These are phyloP conservation scores for Danielozyma ontarioensis DNA, from an alignment of 805 yeast species.

Conservation along the genomic window DNA sequence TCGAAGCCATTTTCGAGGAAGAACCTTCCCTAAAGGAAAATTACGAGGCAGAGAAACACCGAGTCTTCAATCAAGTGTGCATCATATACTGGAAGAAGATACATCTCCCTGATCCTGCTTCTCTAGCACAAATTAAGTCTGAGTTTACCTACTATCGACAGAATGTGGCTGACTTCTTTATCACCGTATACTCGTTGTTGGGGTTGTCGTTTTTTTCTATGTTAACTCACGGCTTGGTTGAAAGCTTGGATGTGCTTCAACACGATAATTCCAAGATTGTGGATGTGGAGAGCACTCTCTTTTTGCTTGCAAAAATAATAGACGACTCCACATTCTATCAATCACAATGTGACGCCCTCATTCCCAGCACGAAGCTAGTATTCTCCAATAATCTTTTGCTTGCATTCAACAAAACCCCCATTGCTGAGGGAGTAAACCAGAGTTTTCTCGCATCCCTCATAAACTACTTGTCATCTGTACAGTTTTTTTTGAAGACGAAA, in stretches of 20 bases:
- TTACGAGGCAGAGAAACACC: constrained; percentile 25
- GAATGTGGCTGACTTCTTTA: constrained; percentile 75
- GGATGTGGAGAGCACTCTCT: constrained; percentile 60
- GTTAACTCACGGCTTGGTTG: constrained; percentile 32
- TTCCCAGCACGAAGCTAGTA: constrained; percentile 20
- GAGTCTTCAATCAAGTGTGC: constrained; percentile 48
- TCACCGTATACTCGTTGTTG: constrained; percentile 61
- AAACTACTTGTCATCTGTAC: constrained; percentile 53
- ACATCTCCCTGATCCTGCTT: constrained; percentile 36
- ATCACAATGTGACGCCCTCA: constrained; percentile 17
- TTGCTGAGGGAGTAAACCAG: constrained; percentile 3
- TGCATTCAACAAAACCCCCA: constrained; percentile 8
- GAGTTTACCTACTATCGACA: constrained; percentile 68
- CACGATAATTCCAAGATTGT: constrained; percentile 11
- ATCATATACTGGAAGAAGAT: constrained; percentile 66
- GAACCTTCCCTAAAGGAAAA: constrained; percentile 10
- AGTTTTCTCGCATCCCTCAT: constrained; percentile 41
- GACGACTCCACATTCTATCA: constrained; percentile 44
- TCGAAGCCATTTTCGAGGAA: constrained; percentile 8
- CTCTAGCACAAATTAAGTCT: constrained; percentile 27
- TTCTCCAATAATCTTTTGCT: constrained; percentile 19
- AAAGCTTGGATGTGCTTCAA: constrained; percentile 10
- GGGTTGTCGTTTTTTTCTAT: constrained; percentile 46
- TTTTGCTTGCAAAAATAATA: constrained; percentile 50
- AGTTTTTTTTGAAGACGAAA: constrained; percentile 49